Conservation (phyloP, 495 filamentous ascomycete species). For the Cercophora sp. region DNA sequence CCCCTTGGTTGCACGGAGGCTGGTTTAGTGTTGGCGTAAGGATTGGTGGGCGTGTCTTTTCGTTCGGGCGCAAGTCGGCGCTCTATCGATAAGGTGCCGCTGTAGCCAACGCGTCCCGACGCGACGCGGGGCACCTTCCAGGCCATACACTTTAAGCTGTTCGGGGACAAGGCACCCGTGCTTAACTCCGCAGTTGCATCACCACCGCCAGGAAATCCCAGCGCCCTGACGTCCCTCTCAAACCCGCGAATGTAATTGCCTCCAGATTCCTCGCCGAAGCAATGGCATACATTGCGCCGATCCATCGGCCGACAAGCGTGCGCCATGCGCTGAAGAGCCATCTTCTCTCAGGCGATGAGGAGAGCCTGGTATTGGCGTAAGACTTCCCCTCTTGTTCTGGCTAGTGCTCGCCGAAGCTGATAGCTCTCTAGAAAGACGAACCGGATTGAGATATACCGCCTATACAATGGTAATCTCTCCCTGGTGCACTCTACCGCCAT, state of each 20-base stretch:
- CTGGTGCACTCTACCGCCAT: slow-evolving; percentile 63
- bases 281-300: slow-evolving; percentile 95
- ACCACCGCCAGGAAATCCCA: background rate
- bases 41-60: too few species aligned
- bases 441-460: slow-evolving; percentile 78
- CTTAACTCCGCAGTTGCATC: slow-evolving; percentile 2
- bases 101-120: too few species aligned
- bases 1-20: too few species aligned
- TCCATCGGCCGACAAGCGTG: slow-evolving; percentile 86
- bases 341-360: slow-evolving; percentile 67
- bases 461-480: slow-evolving; percentile 29
- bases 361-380: slow-evolving; percentile 85
- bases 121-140: too few species aligned
- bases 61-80: too few species aligned
- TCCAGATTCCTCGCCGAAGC: slow-evolving; percentile 1
- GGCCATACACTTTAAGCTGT: too few species aligned
- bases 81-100: too few species aligned
- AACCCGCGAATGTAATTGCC: slow-evolving; percentile 15
- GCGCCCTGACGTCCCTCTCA: background rate
- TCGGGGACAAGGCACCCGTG: background rate
- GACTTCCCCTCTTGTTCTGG: slow-evolving; percentile 25
- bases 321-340: slow-evolving; percentile 79
- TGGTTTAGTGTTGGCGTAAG: too few species aligned
- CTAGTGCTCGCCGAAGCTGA: background rate
- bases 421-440: slow-evolving; percentile 72